phyloP scores from a whole-genome alignment of 495 filamentous ascomycete genomes.

The Hypoxylon cercidicola region DNA sequence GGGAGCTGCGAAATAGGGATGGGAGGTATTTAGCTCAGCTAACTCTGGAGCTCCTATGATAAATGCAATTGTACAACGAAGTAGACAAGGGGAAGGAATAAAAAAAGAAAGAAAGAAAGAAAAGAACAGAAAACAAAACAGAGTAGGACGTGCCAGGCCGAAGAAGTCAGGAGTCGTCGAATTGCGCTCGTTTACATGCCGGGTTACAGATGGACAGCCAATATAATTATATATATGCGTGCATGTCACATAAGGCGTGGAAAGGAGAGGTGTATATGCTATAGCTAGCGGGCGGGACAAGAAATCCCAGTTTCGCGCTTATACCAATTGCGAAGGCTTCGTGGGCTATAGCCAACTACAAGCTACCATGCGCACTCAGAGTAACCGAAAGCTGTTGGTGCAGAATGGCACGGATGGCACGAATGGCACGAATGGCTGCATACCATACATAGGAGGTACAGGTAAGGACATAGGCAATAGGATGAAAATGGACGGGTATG shows the following conservation, averaged over 20 bases:
- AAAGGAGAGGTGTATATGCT: background rate
- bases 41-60: background rate
- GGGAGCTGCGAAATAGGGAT: background rate
- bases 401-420: background rate
- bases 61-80: background rate
- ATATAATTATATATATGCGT: slow-evolving; percentile 33
- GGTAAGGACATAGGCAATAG: background rate
- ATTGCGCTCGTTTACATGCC: slow-evolving; percentile 31
- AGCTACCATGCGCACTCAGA: background rate
- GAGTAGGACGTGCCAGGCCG: background rate
- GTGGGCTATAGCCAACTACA: background rate
- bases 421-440: background rate
- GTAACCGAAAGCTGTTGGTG: slow-evolving; percentile 3
- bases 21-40: background rate
- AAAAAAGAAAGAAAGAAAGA: background rate
- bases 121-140: background rate
- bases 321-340: background rate
- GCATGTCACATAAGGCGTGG: slow-evolving; percentile 14
- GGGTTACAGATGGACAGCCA: slow-evolving; percentile 12
- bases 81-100: background rate
- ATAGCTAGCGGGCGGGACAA: background rate
- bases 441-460: background rate
- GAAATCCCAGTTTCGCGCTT: background rate
- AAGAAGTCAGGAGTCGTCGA: slow-evolving; percentile 10
- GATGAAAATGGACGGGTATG: slow-evolving; percentile 12